phyloP scores from a whole-genome alignment of 2,329 filamentous ascomycete genomes.

The Aspergillus sp. region DNA sequence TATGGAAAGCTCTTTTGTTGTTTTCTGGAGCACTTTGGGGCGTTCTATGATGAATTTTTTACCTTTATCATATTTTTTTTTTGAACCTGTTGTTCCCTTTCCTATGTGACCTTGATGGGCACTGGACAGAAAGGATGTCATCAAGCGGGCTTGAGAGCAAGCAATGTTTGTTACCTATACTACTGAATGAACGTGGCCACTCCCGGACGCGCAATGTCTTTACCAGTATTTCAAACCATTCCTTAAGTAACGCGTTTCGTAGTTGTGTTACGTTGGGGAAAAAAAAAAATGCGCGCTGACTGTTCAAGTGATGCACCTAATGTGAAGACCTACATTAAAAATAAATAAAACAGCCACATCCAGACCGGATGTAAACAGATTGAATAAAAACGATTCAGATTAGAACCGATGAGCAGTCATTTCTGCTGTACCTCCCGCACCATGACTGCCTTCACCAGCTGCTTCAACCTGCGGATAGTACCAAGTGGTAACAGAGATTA shows the following conservation, averaged over 20 bases:
- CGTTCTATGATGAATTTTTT: slow-evolving; percentile 12
- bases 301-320: neutral
- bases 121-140: slow-evolving; percentile 19
- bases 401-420: neutral
- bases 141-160: slow-evolving; percentile 28
- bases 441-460: neutral
- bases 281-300: neutral
- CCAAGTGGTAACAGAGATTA: slow-evolving; percentile 62
- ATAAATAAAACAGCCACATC: neutral
- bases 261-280: too few relatives aligned
- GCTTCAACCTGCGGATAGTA: slow-evolving; percentile 59
- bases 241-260: too few relatives aligned
- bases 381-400: neutral
- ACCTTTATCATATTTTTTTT: slow-evolving; percentile 13
- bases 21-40: slow-evolving; percentile 12
- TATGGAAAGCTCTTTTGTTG: slow-evolving; percentile 6
- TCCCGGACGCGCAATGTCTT: neutral
- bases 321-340: neutral
- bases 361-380: neutral
- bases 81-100: slow-evolving; percentile 14
- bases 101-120: slow-evolving; percentile 14
- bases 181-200: slow-evolving; percentile 8
- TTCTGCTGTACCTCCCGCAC: neutral
- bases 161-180: slow-evolving; percentile 23
- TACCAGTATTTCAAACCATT: too few relatives aligned